phyloP scores from a whole-genome alignment of 2,329 filamentous ascomycete species.

The Neurospora sp. region DNA sequence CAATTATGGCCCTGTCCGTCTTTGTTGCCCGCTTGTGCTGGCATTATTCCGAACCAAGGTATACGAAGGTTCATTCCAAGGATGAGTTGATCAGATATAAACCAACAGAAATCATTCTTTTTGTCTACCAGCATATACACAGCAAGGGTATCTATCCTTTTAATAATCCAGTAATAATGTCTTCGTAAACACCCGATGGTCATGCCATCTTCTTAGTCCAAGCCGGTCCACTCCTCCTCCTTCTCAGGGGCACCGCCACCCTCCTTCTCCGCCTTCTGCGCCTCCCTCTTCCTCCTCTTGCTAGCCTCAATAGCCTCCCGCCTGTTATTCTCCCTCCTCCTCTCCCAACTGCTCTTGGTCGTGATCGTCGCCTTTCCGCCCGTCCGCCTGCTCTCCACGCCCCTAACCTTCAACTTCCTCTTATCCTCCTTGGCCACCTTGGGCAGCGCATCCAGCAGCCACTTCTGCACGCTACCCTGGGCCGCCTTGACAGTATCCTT shows the following conservation, averaged over 20 bases:
- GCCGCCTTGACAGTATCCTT: constrained; percentile 32
- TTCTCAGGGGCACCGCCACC: constrained; percentile 1
- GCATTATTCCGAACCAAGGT: not conserved
- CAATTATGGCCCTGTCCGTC: not conserved
- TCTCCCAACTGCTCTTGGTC: constrained; percentile 69
- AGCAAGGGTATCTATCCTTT: not conserved
- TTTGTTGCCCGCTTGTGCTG: not conserved
- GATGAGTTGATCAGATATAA: not conserved
- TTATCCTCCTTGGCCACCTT: constrained; percentile 75
- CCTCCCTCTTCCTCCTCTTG: constrained; percentile 40
- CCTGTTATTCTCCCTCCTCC: constrained; percentile 57
- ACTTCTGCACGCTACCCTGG: constrained; percentile 55
- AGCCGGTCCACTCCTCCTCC: constrained; percentile 20
- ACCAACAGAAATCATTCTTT: not conserved
- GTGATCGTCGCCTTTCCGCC: constrained; percentile 60
- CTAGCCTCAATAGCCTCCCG: constrained; percentile 53
- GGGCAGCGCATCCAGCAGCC: constrained; percentile 81
- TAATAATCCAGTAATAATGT: not conserved
- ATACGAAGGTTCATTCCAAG: not conserved
- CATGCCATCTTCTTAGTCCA: constrained; percentile 14
- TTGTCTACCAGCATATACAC: not conserved
- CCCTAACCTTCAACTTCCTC: constrained; percentile 70
- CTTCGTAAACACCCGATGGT: not conserved
- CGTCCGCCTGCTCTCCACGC: constrained; percentile 60
- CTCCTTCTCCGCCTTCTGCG: constrained; percentile 14